A percentile compares a stretch with the other conserved stretches of the same genome.
phyloP scores from a whole-genome alignment of 768 basidiomycete species.

The Mycena galopus region DNA sequence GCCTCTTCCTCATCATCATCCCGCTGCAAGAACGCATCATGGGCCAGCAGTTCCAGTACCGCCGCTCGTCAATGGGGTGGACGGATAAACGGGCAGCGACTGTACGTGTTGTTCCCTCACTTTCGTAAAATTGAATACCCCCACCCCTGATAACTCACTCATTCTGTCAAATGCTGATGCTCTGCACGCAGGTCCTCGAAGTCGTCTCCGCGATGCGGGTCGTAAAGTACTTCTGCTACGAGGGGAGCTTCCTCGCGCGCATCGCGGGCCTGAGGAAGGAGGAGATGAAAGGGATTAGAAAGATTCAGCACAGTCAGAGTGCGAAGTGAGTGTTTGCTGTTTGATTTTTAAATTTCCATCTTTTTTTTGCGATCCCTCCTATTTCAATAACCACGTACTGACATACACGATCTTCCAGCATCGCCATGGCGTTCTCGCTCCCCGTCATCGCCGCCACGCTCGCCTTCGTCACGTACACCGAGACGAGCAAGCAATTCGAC shows the following conservation, averaged over 20 bases:
- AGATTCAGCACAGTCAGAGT: constrained; percentile 71
- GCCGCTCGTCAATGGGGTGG: constrained; percentile 67
- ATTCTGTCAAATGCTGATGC: no score
- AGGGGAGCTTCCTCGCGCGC: constrained; percentile 72
- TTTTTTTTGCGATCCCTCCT: no score
- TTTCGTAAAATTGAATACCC: no score
- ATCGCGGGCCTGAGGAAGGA: constrained; percentile 64
- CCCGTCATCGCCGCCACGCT: constrained; percentile 76
- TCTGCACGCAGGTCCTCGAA: constrained; percentile 21
- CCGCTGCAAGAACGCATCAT: constrained; percentile 76
- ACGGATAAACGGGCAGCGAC: constrained; percentile 74
- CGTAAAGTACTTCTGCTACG: constrained; percentile 83
- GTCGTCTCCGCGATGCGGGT: constrained; percentile 69
- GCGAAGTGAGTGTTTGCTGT: constrained; percentile 62
- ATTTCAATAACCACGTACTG: background rate
- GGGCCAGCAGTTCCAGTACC: constrained; percentile 63
- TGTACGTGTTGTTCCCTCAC: constrained; percentile 42
- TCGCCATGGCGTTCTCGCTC: constrained; percentile 69
- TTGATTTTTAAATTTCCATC: background rate
- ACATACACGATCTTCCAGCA: constrained; percentile 42
- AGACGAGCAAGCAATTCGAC: constrained; percentile 65
- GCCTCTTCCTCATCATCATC: constrained; percentile 65
- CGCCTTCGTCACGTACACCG: constrained; percentile 75
- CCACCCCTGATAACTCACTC: no score
- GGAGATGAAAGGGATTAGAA: constrained; percentile 67